Percentiles rank a stretch among this genome's conserved stretches.
phyloP scores from a whole-genome alignment of 2,329 filamentous ascomycete species.

The Chlorencoelia australis region DNA sequence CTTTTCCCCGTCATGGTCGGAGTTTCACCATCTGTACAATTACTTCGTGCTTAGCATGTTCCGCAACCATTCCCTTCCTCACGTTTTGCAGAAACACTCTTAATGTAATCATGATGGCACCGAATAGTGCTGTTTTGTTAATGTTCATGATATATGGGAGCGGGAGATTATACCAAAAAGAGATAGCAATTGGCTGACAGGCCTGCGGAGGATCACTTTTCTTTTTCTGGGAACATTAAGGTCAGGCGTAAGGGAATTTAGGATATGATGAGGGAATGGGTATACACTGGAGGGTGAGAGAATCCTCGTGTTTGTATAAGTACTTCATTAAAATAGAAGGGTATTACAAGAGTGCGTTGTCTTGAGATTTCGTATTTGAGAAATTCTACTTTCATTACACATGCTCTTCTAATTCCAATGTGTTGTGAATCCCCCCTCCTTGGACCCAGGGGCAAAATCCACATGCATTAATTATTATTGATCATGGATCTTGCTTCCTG shows the following conservation, averaged over 20 bases:
- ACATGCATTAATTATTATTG: too few species aligned
- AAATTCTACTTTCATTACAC: too few species aligned
- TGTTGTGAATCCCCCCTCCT: too few species aligned
- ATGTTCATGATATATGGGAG: constrained; percentile 12
- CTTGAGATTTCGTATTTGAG: too few species aligned
- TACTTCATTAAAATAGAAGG: too few species aligned
- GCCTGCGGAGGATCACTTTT: neutral
- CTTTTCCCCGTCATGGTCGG: constrained; percentile 7
- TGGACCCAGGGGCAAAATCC: too few species aligned
- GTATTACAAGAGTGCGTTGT: too few species aligned
- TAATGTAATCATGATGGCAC: constrained; percentile 21
- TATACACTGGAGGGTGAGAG: too few species aligned
- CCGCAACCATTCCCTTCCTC: constrained; percentile 10
- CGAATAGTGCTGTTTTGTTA: constrained; percentile 4
- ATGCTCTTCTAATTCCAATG: too few species aligned
- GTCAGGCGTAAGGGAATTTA: neutral
- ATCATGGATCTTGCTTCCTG: too few species aligned
- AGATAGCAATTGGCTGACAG: neutral
- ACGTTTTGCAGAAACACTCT: constrained; percentile 9
- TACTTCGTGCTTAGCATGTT: constrained; percentile 15
- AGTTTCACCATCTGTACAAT: constrained; percentile 15
- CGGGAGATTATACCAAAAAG: constrained; percentile 10
- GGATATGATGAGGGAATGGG: neutral
- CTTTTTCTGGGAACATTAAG: too few species aligned
- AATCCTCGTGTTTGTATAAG: too few species aligned